phyloP scores from a whole-genome alignment of 2,329 filamentous ascomycete genomes.

The Curvularia sp. region DNA sequence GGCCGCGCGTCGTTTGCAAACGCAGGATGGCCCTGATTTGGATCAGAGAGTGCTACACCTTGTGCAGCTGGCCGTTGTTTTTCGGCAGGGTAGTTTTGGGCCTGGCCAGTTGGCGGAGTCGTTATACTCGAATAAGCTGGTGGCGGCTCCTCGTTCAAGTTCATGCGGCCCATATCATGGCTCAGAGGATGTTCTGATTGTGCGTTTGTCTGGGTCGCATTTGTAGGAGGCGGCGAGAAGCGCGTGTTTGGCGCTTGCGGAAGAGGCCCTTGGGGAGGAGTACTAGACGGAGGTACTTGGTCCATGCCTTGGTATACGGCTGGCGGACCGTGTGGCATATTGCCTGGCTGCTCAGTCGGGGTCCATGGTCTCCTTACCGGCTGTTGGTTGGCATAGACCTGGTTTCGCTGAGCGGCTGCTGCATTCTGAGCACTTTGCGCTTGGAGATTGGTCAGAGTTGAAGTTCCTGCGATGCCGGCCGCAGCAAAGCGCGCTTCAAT shows the following conservation, averaged over 20 bases:
- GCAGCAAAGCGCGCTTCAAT: conserved; percentile 93
- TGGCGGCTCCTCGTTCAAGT: conserved; percentile 81
- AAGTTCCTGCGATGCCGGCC: conserved; percentile 85
- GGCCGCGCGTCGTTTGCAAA: conserved; percentile 83
- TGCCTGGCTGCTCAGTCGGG: conserved; percentile 87
- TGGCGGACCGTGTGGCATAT: conserved; percentile 85
- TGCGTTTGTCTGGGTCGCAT: conserved; percentile 14
- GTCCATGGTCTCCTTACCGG: conserved; percentile 79
- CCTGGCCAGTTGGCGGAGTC: conserved; percentile 48
- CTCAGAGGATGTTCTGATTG: conserved; percentile 72
- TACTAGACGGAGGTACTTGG: conserved; percentile 62
- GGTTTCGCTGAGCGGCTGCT: conserved; percentile 79
- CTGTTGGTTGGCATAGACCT: conserved; percentile 69
- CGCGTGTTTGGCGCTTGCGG: conserved; percentile 36
- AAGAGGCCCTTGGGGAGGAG: conserved; percentile 46
- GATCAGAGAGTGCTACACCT: conserved; percentile 44
- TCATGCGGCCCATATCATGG: conserved; percentile 83
- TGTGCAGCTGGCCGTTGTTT: conserved; percentile 64
- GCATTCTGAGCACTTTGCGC: conserved; percentile 80
- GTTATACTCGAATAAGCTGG: conserved; percentile 90
- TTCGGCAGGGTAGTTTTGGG: conserved; percentile 74
- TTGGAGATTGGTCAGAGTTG: conserved; percentile 77
- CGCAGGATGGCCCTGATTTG: conserved; percentile 75
- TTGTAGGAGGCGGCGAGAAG: conserved; percentile 40
- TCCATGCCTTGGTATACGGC: conserved; percentile 88